Evolutionary conservation across 208 protist genomes (phyloP), one percentile per base, ranked within the genome.

Genomic region (Leishmania major): DNA sequence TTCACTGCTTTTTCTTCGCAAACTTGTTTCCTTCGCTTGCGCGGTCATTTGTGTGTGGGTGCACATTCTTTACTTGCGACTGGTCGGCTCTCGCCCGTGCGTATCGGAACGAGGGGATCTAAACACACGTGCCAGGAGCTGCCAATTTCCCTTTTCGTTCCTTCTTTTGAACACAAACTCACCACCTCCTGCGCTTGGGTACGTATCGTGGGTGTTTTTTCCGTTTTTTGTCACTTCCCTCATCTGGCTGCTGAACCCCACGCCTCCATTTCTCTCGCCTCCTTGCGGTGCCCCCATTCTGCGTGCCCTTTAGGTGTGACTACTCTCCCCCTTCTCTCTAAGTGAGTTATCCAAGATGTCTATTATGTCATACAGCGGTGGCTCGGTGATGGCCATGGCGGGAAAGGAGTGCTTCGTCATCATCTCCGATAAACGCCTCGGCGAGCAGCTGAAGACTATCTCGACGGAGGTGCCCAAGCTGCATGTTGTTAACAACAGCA

Each of bases 321-420:
- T 59, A 25, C 40, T 47, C 37, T n/a, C 53, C 43, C 28, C 2
- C 64, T 15, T 62, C 45, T 37, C 53, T 40, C 73, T 17, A 5
- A 31, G 37, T 53, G 31, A 69, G 28, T 17, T 43, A n/a, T 13
- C 43, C n/a, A 77, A 55, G 53, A 98, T 98, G 96, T 97, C 93
- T 31, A 99, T 98, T 84, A 85, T 98, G 70, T 80, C 92, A 69
- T 99, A 99, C 92, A 99, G 99, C 87, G 99, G 99, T 71, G 98
- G 97, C 78, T 98, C 98, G 57, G 91, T 99, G 70, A 74, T 99
- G 84, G 98, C 98, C 35, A 99, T 99, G 99, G 91, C 93, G 0
- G 99, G 99, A 17, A 99, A 99, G 86, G 95, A 99, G 87, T 99
- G 99, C 91, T 98, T 99, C 73, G 99, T 99, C 11, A 99, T 99